These are phyloP conservation scores for Lasiodiplodia sp. DNA, from an alignment of 2,329 filamentous ascomycete genomes.

Conservation along the genomic window DNA sequence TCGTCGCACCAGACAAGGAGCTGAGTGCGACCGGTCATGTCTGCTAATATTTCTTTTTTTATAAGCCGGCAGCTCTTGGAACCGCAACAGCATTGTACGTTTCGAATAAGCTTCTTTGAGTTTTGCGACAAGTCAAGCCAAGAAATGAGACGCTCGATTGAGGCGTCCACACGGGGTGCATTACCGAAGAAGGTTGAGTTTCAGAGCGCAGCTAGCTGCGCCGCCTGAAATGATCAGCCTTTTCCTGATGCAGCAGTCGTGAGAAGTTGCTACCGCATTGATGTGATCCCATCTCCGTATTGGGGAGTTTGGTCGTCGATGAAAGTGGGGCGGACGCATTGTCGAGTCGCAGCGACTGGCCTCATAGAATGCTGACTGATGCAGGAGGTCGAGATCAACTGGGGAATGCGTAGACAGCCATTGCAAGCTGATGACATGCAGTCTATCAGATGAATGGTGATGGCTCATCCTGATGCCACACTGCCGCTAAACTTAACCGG, in stretches of 20 bases:
- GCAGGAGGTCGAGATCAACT: not conserved
- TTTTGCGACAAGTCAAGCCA: not conserved
- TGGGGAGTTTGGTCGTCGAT: not conserved
- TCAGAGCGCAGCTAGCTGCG: not conserved
- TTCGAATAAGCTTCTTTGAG: not conserved
- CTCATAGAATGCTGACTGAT: not conserved
- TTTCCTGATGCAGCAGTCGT: slow-evolving; percentile 7
- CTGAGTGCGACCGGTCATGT: too few relatives aligned
- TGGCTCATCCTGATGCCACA: slow-evolving; percentile 12
- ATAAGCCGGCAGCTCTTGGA: too few relatives aligned
- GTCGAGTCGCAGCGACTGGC: too few relatives aligned
- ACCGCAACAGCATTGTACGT: not conserved
- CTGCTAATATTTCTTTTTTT: too few relatives aligned
- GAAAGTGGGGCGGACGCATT: not conserved
- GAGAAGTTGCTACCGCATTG: not conserved
- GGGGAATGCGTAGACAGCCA: not conserved
- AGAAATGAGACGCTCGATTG: not conserved
- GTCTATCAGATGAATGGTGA: not conserved
- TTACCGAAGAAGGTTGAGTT: slow-evolving; percentile 12
- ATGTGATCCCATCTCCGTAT: not conserved
- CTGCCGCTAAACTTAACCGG: not conserved
- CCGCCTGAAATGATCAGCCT: not conserved
- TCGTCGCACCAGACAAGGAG: too few relatives aligned
- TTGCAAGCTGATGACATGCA: not conserved
- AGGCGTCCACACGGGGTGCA: not conserved